Evolutionary conservation across 2,329 filamentous ascomycete genomes (phyloP), one percentile per base, ranked within the genome.

Genomic region (Alternaria tenuissima): DNA sequence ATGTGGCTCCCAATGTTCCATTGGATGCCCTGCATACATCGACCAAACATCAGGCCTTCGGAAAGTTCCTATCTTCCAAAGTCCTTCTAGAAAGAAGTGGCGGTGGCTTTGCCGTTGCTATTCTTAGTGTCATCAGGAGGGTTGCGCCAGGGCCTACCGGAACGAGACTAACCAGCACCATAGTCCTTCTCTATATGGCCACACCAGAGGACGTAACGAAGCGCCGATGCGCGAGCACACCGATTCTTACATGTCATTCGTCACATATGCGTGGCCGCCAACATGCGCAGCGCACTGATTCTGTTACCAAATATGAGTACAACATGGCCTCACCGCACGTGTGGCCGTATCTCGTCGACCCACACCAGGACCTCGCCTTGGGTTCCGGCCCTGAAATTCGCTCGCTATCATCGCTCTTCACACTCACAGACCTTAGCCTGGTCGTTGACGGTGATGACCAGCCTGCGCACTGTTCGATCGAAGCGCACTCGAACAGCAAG

Each of bases 101-200:
- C 48, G 53, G 43, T 57, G 36, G 56, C 46, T 47, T 39, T 53
- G 57, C 24, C 38, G 36, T 46, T 51, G 41, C 32, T 61, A 53
- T 47, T 55, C 48, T 48, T 49, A 52, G 34, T 20, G 46, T 49
- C 28, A 48, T 61, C 26, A 51, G 26, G 59, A 55, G 41, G 57
- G 57, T 48, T 60, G 47, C 54, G 55, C 57, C 24, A 66, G 63
- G 60, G 65, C 30, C 57, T 62, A 7, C 60, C 38, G 48, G 47
- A 58, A 62, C 44, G 38, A 59, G 55, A 63, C 71, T 78, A 62
- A 77, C 64, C 52, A 24, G 54, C 53, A 26, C 30, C 30, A 52
- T 55, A 80, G 78, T 82, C 62, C 77, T 82, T 72, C 67, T 73
- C 49, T 81, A 78, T 57, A 76, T 82, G 64, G 78, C 79, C 6